These are phyloP conservation scores for Malassezia slooffiae DNA, from an alignment of 1,284 basidiomycete genomes.

Conservation along the genomic window DNA sequence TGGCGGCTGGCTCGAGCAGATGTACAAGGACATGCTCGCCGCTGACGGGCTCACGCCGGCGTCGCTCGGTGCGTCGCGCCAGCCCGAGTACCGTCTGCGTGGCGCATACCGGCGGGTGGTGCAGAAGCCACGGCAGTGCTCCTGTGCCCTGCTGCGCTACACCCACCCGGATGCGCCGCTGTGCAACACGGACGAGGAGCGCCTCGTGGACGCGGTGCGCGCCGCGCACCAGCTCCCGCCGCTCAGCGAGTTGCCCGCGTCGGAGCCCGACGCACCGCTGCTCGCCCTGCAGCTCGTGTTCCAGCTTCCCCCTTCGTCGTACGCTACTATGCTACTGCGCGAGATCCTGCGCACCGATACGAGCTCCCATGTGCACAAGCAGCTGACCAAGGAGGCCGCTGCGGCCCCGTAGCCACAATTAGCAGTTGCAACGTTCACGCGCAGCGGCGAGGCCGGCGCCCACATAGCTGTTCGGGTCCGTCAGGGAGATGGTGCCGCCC, in stretches of 20 bases:
- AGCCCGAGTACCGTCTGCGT: conserved; percentile 67
- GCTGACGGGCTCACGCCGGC: conserved; percentile 77
- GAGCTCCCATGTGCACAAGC: conserved; percentile 10
- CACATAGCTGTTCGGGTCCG: conserved; percentile 19
- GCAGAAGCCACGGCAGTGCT: conserved; percentile 67
- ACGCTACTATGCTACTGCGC: conserved; percentile 42
- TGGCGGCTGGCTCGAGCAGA: conserved; percentile 65
- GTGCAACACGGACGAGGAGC: conserved; percentile 88
- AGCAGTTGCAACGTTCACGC: conserved; percentile 32
- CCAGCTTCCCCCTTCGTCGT: conserved; percentile 34
- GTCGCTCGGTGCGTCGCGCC: conserved; percentile 58
- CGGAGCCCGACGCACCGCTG: conserved; percentile 6
- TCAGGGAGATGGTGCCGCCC: conserved; percentile 28
- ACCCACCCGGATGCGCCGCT: conserved; percentile 84
- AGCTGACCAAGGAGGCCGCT: conserved; percentile 4
- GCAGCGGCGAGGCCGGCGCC: conserved; percentile 23
- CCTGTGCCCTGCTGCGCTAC: conserved; percentile 72
- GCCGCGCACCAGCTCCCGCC: background rate
- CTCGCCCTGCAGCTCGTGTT: conserved; percentile 35
- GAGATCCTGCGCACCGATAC: conserved; percentile 43
- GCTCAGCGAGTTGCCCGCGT: background rate
- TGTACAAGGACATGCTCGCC: conserved; percentile 67
- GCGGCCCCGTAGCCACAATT: background rate
- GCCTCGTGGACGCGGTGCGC: conserved; percentile 52
- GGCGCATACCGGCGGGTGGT: conserved; percentile 88